Conservation (phyloP, 1,139 yeast species). For the Candida freyschussii region DNA sequence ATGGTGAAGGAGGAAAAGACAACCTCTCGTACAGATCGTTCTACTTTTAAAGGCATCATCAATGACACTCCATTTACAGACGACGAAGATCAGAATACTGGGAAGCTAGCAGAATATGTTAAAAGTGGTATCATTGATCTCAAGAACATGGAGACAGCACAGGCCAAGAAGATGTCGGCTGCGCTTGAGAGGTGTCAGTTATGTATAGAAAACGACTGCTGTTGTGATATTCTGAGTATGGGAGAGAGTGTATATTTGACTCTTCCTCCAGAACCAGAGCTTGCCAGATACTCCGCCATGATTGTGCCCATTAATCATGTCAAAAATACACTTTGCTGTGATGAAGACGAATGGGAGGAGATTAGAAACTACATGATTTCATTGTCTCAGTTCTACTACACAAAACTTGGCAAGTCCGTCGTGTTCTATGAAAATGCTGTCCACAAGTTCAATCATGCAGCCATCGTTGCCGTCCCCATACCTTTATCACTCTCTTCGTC, state of each 20-base stretch:
- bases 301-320: constrained; percentile 42
- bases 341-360: constrained; percentile 41
- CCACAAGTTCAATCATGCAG: constrained; percentile 33
- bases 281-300: constrained; percentile 31
- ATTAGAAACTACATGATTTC: constrained; percentile 39
- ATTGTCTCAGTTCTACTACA: constrained; percentile 35
- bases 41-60: constrained; percentile 31
- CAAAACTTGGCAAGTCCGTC: constrained; percentile 32
- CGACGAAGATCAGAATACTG: constrained; percentile 40
- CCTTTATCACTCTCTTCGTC: constrained; percentile 27
- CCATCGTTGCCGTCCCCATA: constrained; percentile 40
- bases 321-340: constrained; percentile 37
- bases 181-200: constrained; percentile 35
- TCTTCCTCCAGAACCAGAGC: constrained; percentile 33
- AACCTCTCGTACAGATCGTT: constrained; percentile 21
- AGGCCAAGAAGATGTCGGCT: constrained; percentile 27
- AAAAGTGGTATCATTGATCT: constrained; percentile 26
- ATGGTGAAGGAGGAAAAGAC: constrained; percentile 32
- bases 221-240: constrained; percentile 19
- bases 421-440: constrained; percentile 43
- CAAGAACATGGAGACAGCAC: constrained; percentile 27
- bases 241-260: constrained; percentile 23
- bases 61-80: constrained; percentile 32
- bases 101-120: constrained; percentile 30
- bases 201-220: constrained; percentile 33